Evolutionary conservation across 306 rosid species (phyloP), one percentile per base, ranked within the genome.

Genomic region (Hippophae rhamnoides): DNA sequence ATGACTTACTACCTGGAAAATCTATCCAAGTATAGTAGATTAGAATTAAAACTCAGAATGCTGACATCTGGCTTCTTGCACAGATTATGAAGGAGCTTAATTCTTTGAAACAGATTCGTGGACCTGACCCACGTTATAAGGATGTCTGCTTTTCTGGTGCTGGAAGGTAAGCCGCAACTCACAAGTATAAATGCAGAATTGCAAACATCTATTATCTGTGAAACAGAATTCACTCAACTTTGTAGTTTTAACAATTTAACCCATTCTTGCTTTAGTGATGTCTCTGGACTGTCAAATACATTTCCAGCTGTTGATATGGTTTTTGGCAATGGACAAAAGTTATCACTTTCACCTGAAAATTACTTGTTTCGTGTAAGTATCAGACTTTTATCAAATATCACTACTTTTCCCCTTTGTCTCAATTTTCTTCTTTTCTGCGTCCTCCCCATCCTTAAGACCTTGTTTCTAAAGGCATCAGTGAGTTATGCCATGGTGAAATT

Each of bases 271-370:
- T 73, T 69, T 78, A 93, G 99, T 50, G 77, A 81, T 78, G 81
- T 69, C 75, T 84, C 88, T 45, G 56, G 75, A 60, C 77, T 82
- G 46, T 75, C 89, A 23, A 67, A 77, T 52, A 76, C 67, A 67
- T 93, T 88, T 82, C 99, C 99, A 5, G 74, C 50, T 45, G 97
- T 93, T 78, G 97, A 88, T 69, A 80, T 93, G 97, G 88, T 88
- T 63, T 93, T 93, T 74, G 88, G 67, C 56, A 82, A 79, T 70
- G 95, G 89, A 51, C 76, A 84, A 54, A 88, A 88, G 76, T 56
- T 88, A 11, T 74, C 86, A 43, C 78, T 93, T 47, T 74, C 99
- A 55, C 99, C 99, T 50, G 99, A 93, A 79, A 93, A 93, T 76
- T 88, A 93, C 79, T 73, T 93, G 70, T 93, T 93, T 60, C 81